These are phyloP conservation scores for Didymellaceae sp. DNA, from an alignment of 2,329 filamentous ascomycete species.

Conservation along the genomic window DNA sequence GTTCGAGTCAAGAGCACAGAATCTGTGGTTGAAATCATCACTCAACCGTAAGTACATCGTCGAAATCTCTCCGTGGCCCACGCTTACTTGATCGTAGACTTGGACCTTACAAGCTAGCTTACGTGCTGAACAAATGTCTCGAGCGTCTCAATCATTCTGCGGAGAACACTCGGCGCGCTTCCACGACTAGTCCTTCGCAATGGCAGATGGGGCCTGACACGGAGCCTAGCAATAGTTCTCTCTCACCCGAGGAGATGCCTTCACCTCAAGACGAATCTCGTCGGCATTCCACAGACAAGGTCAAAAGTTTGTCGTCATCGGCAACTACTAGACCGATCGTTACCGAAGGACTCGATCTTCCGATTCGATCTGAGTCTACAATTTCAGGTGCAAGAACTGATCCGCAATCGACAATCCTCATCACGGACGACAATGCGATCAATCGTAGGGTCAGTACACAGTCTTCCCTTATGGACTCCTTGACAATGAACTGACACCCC, in stretches of 20 bases:
- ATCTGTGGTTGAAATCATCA: conserved; percentile 43
- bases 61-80: not conserved
- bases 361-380: not conserved
- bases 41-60: conserved; percentile 38
- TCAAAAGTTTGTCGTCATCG: not conserved
- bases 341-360: not conserved
- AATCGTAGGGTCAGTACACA: conserved; percentile 42
- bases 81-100: conserved; percentile 26
- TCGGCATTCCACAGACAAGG: conserved; percentile 2
- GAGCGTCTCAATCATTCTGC: conserved; percentile 32
- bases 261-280: conserved; percentile 2
- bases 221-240: too few species aligned
- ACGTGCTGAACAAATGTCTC: conserved; percentile 38
- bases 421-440: conserved; percentile 50
- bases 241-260: not conserved
- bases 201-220: too few species aligned
- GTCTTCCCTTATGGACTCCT: not conserved
- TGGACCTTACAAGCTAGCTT: conserved; percentile 43
- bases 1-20: conserved; percentile 36
- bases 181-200: not conserved
- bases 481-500: conserved; percentile 8
- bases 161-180: conserved; percentile 24
- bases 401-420: conserved; percentile 31
- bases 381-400: not conserved
- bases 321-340: too few species aligned